A percentile compares a stretch with the other conserved stretches of the same genome.
Evolutionary conservation across 176 grass and related monocot species (phyloP).

Genomic region (Zea mays): DNA sequence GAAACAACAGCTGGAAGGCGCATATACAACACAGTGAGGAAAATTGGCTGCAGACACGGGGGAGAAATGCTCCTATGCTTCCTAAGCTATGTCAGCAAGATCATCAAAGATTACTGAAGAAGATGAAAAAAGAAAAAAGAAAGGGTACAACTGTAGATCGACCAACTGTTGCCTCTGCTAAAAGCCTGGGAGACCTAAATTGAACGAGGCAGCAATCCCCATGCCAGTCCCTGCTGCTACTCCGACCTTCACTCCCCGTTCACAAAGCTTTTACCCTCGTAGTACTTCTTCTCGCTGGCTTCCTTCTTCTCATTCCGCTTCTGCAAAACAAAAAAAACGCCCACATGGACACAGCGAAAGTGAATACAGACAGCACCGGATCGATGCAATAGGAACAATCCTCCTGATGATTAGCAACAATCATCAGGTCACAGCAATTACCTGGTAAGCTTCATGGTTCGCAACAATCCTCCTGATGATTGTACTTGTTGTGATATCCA

Average conservation of each 20-base stretch:
- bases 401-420: too few species aligned
- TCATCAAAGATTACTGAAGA: neutral
- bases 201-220: conserved; percentile 23
- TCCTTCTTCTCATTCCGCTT: conserved; percentile 98
- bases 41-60: neutral
- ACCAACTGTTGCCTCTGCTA: conserved; percentile 26
- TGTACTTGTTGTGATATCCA: conserved; percentile 92
- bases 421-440: conserved; percentile 30
- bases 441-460: conserved; percentile 98
- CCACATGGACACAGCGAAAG: conserved; percentile 28
- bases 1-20: neutral
- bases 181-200: conserved; percentile 20
- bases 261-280: conserved; percentile 75
- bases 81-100: too few species aligned
- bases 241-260: conserved; percentile 58
- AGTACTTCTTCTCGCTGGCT: conserved; percentile 98
- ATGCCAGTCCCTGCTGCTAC: neutral
- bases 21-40: conserved; percentile 1
- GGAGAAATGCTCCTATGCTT: neutral
- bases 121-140: conserved; percentile 25
- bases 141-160: conserved; percentile 39
- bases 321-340: conserved; percentile 43
- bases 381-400: neutral
- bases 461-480: conserved; percentile 96
- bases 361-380: conserved; percentile 39